These are phyloP conservation scores for Juglanconis sp. DNA, from an alignment of 2,329 filamentous ascomycete species.

Conservation along the genomic window DNA sequence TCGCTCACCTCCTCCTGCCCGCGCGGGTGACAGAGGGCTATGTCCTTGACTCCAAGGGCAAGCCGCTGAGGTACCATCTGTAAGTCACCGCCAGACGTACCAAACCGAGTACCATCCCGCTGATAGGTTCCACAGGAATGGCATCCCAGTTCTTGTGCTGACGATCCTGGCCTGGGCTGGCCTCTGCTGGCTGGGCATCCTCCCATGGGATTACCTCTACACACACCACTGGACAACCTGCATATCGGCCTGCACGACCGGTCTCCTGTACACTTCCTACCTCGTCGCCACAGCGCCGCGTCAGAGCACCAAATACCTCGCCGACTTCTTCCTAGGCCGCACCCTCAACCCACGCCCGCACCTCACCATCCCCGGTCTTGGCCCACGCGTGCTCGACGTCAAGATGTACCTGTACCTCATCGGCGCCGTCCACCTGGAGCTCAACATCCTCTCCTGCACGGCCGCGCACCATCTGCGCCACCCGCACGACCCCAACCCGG, in stretches of 20 bases:
- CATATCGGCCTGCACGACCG: neutral
- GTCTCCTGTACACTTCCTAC: conserved; percentile 3
- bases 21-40: conserved; percentile 9
- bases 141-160: neutral
- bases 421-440: conserved; percentile 15
- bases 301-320: neutral
- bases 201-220: conserved; percentile 9
- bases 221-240: neutral
- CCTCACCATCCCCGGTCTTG: neutral
- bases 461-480: conserved; percentile 1
- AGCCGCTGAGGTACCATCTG: conserved; percentile 12
- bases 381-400: conserved; percentile 4
- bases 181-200: conserved; percentile 2
- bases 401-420: conserved; percentile 15
- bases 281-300: neutral
- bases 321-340: conserved; percentile 7
- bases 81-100: neutral
- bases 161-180: conserved; percentile 5
- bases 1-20: conserved; percentile 9
- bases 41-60: conserved; percentile 11
- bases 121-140: neutral
- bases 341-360: conserved; percentile 8
- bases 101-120: neutral
- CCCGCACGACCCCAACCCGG: conserved; percentile 1
- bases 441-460: conserved; percentile 11